phyloP scores from a whole-genome alignment of 495 filamentous ascomycete genomes.

The Tuber indicum region DNA sequence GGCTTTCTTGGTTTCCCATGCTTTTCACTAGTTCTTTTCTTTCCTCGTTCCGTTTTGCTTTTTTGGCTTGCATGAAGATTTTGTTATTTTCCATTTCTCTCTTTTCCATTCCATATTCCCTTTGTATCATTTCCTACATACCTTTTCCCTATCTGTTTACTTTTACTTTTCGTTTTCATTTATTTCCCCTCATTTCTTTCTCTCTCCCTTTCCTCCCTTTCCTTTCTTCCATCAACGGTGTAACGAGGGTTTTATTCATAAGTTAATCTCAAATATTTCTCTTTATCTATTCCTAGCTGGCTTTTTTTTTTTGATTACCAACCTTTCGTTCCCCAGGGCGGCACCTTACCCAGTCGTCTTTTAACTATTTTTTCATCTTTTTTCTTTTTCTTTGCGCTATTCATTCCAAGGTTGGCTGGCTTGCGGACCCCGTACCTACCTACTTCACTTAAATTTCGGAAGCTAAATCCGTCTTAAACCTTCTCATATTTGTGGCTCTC shows the following conservation, averaged over 20 bases:
- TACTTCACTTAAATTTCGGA: neutral
- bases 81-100: slow-evolving; percentile 31
- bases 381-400: neutral
- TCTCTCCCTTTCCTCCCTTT: neutral
- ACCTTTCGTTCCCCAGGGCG: neutral
- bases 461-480: neutral
- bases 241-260: neutral
- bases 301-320: neutral
- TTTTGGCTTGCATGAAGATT: slow-evolving; percentile 30
- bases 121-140: slow-evolving; percentile 13
- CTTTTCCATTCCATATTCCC: slow-evolving; percentile 14
- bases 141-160: neutral
- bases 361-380: neutral
- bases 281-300: neutral
- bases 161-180: neutral
- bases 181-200: neutral
- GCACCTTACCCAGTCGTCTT: neutral
- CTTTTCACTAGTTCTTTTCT: slow-evolving; percentile 16
- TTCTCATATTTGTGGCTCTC: neutral
- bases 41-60: slow-evolving; percentile 18
- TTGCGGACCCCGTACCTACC: neutral
- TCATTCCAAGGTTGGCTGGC: neutral
- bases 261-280: neutral
- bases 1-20: slow-evolving; percentile 36
- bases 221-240: neutral